Conservation (phyloP, 371 early-diverging fungal species). For the Saksenaea vasiformis region DNA sequence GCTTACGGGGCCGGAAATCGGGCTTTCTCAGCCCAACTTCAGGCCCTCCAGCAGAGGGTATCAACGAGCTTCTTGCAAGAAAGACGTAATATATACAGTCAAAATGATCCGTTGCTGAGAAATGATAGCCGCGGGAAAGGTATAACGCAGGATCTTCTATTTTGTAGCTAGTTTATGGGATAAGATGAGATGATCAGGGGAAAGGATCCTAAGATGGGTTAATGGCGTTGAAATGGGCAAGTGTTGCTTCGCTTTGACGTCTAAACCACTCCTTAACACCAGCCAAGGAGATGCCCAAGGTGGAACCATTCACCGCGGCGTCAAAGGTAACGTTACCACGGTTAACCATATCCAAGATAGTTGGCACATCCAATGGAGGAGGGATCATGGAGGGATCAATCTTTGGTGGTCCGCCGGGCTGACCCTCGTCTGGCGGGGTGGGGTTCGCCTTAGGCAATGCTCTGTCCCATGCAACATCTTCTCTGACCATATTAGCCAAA, state of each 20-base stretch:
- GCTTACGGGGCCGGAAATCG: no score
- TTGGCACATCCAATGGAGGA: neutral
- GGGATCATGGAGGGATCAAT: constrained; percentile 1
- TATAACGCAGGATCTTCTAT: no score
- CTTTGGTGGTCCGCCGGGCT: neutral
- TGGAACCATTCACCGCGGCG: constrained; percentile 25
- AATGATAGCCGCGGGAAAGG: no score
- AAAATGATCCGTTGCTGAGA: no score
- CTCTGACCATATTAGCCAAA: constrained; percentile 24
- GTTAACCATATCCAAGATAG: constrained; percentile 2
- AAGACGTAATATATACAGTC: no score
- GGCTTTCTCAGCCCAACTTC: no score
- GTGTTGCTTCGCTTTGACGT: neutral
- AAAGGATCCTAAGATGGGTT: neutral
- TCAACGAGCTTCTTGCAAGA: no score
- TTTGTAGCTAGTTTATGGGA: no score
- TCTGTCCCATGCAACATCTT: constrained; percentile 44
- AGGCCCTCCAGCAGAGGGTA: no score
- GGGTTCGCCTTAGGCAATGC: constrained; percentile 17
- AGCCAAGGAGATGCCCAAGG: constrained; percentile 10
- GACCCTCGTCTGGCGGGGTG: constrained; percentile 1
- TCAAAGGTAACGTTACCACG: constrained; percentile 15
- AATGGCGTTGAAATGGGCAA: neutral
- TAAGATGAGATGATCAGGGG: neutral
- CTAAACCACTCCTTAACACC: constrained; percentile 25